Percentiles rank a stretch among this genome's conserved stretches.
phyloP scores from a whole-genome alignment of 129 eudicot species.

The Apium graveolens region DNA sequence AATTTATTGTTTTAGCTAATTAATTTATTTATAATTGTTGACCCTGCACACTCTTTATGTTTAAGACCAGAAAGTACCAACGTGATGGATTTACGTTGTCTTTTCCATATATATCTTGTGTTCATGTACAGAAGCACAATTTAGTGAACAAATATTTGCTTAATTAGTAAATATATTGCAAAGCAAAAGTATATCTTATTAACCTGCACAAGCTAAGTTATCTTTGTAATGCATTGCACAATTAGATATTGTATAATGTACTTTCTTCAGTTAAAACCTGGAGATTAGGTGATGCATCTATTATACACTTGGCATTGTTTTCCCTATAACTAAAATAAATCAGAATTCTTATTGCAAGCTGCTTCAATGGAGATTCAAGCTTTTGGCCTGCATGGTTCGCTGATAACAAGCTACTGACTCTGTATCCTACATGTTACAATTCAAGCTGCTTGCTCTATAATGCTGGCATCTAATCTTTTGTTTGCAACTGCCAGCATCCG shows the following conservation, averaged over 20 bases:
- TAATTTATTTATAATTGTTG: not conserved
- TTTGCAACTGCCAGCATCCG: no score
- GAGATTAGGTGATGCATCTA: conserved; percentile 4
- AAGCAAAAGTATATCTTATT: not conserved
- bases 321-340: conserved; percentile 34
- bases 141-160: not conserved
- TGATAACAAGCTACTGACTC: conserved; percentile 24
- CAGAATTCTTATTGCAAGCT: conserved; percentile 34
- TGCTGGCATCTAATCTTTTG: not conserved
- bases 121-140: not conserved
- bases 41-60: not conserved
- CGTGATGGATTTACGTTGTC: not conserved
- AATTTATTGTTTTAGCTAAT: not conserved
- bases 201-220: not conserved
- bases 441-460: not conserved
- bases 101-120: not conserved
- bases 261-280: conserved; percentile 7
- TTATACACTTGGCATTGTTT: conserved; percentile 9
- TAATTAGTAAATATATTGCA: not conserved
- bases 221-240: conserved; percentile 7
- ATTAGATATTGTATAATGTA: not conserved
- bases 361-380: conserved; percentile 33
- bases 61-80: not conserved
- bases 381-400: conserved; percentile 30
- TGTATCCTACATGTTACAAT: conserved; percentile 46